A percentile compares a stretch with the other conserved stretches of the same genome.
Conservation (phyloP, 2,329 filamentous ascomycete species). For the Microsporum canis region DNA sequence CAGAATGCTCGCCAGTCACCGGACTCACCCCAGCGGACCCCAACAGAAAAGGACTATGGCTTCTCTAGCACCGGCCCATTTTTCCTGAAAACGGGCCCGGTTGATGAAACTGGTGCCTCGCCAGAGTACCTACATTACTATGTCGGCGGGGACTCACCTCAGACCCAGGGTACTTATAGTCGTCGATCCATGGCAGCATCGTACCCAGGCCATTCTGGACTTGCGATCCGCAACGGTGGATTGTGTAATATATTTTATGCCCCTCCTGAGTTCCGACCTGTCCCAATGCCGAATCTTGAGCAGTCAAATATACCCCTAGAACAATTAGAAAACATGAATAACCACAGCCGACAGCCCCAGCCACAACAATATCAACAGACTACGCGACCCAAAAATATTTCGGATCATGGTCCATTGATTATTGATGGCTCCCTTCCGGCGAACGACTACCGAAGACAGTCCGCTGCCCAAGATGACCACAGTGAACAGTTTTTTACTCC, state of each 20-base stretch:
- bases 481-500: slow-evolving; percentile 25
- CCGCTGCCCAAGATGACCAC: slow-evolving; percentile 23
- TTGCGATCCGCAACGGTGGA: slow-evolving; percentile 30
- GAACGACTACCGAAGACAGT: slow-evolving; percentile 25
- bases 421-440: slow-evolving; percentile 37
- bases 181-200: slow-evolving; percentile 30
- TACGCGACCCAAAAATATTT: slow-evolving; percentile 12
- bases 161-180: slow-evolving; percentile 29
- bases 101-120: slow-evolving; percentile 27
- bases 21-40: slow-evolving; percentile 24
- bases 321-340: slow-evolving; percentile 14
- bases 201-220: slow-evolving; percentile 28
- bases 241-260: slow-evolving; percentile 24
- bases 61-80: slow-evolving; percentile 24
- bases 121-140: slow-evolving; percentile 40
- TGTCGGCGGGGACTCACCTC: slow-evolving; percentile 31
- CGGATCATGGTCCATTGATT: slow-evolving; percentile 34
- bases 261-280: slow-evolving; percentile 26
- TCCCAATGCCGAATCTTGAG: slow-evolving; percentile 14
- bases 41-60: slow-evolving; percentile 25
- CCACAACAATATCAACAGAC: slow-evolving; percentile 3
- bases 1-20: slow-evolving; percentile 24
- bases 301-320: slow-evolving; percentile 16
- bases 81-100: slow-evolving; percentile 23
- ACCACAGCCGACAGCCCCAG: background rate